These are phyloP conservation scores for Agapanthus africanus DNA, from an alignment of 106 monocot species.

Conservation along the genomic window DNA sequence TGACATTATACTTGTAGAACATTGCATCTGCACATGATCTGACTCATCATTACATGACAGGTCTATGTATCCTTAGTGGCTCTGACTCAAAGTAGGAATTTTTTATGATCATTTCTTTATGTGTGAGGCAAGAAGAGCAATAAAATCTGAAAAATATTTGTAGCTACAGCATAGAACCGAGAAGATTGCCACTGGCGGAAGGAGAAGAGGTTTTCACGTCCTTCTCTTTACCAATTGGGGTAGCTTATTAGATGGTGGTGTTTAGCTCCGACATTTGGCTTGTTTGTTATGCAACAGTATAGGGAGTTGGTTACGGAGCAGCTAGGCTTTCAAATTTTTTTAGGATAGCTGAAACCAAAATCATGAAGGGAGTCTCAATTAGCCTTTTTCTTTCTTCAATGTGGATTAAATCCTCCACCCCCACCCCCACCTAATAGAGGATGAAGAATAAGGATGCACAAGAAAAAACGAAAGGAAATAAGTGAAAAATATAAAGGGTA, in stretches of 20 bases:
- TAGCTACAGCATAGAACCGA: neutral
- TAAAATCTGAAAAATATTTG: neutral
- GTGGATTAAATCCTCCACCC: neutral
- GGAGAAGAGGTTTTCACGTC: neutral
- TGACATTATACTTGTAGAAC: too few relatives aligned
- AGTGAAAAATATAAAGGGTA: too few relatives aligned
- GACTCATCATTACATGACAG: neutral
- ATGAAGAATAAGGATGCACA: too few relatives aligned
- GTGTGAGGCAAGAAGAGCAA: neutral
- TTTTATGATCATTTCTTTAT: neutral
- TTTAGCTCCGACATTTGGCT: neutral
- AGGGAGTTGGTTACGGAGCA: neutral
- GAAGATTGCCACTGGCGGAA: neutral
- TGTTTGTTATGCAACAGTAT: neutral
- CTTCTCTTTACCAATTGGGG: neutral
- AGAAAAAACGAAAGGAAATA: too few relatives aligned
- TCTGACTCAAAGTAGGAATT: neutral
- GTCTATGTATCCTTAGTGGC: neutral
- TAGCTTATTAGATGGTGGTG: neutral
- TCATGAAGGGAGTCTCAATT: neutral
- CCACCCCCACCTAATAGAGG: too few relatives aligned
- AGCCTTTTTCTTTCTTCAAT: neutral
- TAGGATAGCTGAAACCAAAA: neutral
- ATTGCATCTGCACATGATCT: neutral
- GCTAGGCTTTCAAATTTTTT: neutral